Base-by-base conservation (phyloP, 345 rosid genomes). In the Eucalyptus fibrosa region DNA sequence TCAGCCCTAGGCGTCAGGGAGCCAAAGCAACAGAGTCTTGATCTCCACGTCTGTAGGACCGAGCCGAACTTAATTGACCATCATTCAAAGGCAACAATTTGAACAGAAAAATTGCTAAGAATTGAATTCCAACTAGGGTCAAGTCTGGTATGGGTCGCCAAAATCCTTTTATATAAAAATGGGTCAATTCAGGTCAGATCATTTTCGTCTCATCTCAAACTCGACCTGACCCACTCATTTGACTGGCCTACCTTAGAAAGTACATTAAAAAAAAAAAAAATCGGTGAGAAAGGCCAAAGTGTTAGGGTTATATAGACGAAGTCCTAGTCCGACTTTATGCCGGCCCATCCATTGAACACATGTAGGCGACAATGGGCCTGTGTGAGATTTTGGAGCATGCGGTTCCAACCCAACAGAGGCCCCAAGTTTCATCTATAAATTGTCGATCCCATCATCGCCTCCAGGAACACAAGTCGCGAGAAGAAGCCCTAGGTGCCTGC, bases 151-250 rank as follows among this genome's bases (percentile, higher is more conserved):
- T 56, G 1, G 62, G 2, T 56, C 4, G 6, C 13, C 28, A 56
- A 56, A 56, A 56, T 56, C 62, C 6, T 24, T 56, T 23, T 56
- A 56, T 23, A 56, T 21, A 56, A 56, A 56, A 56, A 56, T 2
- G 1, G 12, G 12, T 56, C 28, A 24, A 56, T 56, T 24, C 5
- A 23, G 6, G 30, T 24, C 2, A 56, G 1, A 56, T 23, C 13
- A 56, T 24, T 56, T 23, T 56, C 3, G 1, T 24, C 30, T 24
- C 3, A 0, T 19, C 30, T 4, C 62, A 23, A 24, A 23, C 62
- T 56, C 0, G 13, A 9, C 12, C 28, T 2, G 0, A 23, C 12
- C 12, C 1, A 56, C 30, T 3, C 0, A 0, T 56, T 56, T 56
- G 28, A 56, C 6, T 1, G 1, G 12, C 30, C 28, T 56, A 56